Percentiles rank a stretch among this genome's conserved stretches.
These are phyloP conservation scores for Malbranchea cinnamomea DNA, from an alignment of 2,329 filamentous ascomycete genomes.

Conservation along the genomic window DNA sequence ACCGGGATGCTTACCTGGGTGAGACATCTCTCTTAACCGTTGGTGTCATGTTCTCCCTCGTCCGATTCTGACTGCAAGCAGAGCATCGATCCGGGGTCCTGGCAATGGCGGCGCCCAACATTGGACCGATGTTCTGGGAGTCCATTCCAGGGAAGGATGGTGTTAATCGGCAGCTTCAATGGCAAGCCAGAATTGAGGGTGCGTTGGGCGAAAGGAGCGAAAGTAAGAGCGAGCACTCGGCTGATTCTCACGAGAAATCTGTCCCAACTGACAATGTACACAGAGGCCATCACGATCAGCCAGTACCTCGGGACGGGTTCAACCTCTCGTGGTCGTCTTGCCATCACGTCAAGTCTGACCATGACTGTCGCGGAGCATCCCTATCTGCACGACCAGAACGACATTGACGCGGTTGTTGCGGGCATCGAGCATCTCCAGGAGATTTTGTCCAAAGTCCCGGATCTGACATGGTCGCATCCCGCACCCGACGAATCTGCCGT, in stretches of 20 bases:
- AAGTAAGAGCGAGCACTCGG: neutral
- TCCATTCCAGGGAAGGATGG: conserved; percentile 4
- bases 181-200: conserved; percentile 5
- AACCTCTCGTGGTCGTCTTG: conserved; percentile 1
- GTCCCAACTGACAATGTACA: neutral
- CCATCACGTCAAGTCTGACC: conserved; percentile 2
- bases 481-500: conserved; percentile 37
- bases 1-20: conserved; percentile 26
- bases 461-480: conserved; percentile 44
- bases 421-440: conserved; percentile 47
- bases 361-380: conserved; percentile 4
- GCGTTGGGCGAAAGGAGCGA: neutral
- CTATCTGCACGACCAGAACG: conserved; percentile 3
- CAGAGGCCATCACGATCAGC: conserved; percentile 38
- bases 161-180: conserved; percentile 5
- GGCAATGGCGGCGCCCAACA: conserved; percentile 7
- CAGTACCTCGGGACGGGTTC: conserved; percentile 17
- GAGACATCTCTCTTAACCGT: conserved; percentile 6
- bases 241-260: neutral
- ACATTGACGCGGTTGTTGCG: conserved; percentile 38
- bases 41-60: no score
- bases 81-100: conserved; percentile 13
- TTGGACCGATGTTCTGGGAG: conserved; percentile 3
- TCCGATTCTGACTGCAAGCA: conserved; percentile 9
- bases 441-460: conserved; percentile 38